These are phyloP conservation scores for Coemansia aciculifera DNA, from an alignment of 192 early-diverging fungal species.

Conservation along the genomic window DNA sequence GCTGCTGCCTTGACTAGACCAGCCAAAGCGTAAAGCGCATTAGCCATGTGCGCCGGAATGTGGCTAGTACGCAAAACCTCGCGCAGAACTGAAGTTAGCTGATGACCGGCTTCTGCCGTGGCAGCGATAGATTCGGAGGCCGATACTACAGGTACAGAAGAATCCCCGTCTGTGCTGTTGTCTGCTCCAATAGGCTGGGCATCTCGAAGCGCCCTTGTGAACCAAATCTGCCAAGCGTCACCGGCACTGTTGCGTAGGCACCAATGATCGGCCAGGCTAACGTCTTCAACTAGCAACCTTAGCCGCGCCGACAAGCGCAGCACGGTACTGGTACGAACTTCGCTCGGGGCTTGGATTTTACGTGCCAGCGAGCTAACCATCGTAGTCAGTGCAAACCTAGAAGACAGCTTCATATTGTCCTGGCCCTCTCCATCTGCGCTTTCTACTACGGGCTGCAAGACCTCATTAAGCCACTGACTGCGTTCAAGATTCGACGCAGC, in stretches of 20 bases:
- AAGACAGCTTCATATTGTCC: neutral
- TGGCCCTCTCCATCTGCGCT: slow-evolving; percentile 6
- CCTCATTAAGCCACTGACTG: slow-evolving; percentile 21
- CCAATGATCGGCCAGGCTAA: slow-evolving; percentile 29
- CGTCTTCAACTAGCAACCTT: slow-evolving; percentile 16
- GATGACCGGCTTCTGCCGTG: neutral
- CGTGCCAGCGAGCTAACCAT: slow-evolving; percentile 14
- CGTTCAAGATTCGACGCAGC: slow-evolving; percentile 29
- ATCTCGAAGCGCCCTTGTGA: slow-evolving; percentile 11
- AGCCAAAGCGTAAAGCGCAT: slow-evolving; percentile 22
- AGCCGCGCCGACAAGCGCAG: slow-evolving; percentile 11
- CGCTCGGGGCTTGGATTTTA: neutral
- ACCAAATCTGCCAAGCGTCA: slow-evolving; percentile 36
- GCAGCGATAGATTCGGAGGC: neutral
- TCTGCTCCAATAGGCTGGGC: neutral
- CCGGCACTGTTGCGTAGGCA: slow-evolving; percentile 25
- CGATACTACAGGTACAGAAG: neutral
- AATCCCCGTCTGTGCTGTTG: neutral
- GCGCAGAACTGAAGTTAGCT: neutral
- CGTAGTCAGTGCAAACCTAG: slow-evolving; percentile 22
- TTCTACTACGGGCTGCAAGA: slow-evolving; percentile 8
- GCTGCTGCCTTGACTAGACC: slow-evolving; percentile 23
- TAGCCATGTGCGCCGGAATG: slow-evolving; percentile 29
- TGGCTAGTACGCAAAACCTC: slow-evolving; percentile 4
- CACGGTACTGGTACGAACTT: neutral